These are phyloP conservation scores for Lepidium campestre DNA, from an alignment of 441 rosid species.

Conservation along the genomic window DNA sequence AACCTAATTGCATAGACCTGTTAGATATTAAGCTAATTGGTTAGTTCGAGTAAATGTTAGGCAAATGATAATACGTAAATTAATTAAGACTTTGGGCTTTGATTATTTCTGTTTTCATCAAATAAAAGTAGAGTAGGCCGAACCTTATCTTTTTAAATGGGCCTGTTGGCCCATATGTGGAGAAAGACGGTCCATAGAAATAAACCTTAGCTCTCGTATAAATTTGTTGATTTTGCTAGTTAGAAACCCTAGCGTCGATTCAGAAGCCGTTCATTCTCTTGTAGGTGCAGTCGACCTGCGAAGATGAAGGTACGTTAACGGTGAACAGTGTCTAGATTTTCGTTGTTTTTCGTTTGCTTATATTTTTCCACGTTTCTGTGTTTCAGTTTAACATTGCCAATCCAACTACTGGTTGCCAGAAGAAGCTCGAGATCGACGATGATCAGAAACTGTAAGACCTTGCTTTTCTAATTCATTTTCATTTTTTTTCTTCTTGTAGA, in stretches of 20 bases:
- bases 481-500: not conserved
- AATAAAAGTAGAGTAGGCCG: too few species aligned
- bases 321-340: not conserved
- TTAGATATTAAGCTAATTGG: not conserved
- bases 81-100: too few species aligned
- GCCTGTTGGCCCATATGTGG: not conserved
- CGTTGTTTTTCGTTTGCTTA: not conserved
- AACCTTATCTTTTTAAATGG: not conserved
- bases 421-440: constrained; percentile 76
- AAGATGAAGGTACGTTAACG: constrained; percentile 23
- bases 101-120: too few species aligned
- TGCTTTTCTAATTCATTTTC: not conserved
- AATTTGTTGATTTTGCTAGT: not conserved
- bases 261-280: not conserved
- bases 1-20: not conserved
- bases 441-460: constrained; percentile 54
- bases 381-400: constrained; percentile 61
- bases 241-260: constrained; percentile 9
- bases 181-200: not conserved
- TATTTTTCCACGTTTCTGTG: not conserved
- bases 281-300: not conserved
- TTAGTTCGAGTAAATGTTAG: not conserved
- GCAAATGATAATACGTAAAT: not conserved
- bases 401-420: constrained; percentile 69
- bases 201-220: not conserved